Percentiles rank a stretch among this genome's conserved stretches.
These are phyloP conservation scores for Hamamelis virginiana DNA, from an alignment of 164 flowering plant genomes.

Conservation along the genomic window DNA sequence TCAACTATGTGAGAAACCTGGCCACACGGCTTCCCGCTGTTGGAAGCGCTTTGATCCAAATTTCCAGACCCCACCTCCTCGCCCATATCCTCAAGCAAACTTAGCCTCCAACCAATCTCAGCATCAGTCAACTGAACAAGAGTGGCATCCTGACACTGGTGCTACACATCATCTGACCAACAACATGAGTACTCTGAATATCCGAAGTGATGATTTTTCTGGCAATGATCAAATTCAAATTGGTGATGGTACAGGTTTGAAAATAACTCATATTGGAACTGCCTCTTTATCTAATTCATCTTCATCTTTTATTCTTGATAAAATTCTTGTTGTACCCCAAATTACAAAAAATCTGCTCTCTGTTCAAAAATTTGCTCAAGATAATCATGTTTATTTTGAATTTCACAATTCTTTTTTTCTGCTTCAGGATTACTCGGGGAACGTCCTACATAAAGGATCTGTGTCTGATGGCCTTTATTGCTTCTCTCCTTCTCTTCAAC, in stretches of 20 bases:
- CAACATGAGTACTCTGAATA: background rate
- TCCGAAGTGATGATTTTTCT: background rate
- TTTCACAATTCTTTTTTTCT: slow-evolving; percentile 1
- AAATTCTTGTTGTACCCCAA: background rate
- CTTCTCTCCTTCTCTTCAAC: background rate
- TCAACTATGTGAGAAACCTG: too few species aligned
- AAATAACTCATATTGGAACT: slow-evolving; percentile 9
- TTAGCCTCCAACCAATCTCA: too few species aligned
- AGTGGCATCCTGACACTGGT: slow-evolving; percentile 1
- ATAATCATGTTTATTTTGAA: slow-evolving; percentile 8
- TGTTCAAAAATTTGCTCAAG: too few species aligned
- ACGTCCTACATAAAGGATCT: background rate
- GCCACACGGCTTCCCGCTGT: too few species aligned
- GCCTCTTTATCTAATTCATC: background rate
- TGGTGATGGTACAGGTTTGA: slow-evolving; percentile 7
- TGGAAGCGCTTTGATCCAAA: too few species aligned
- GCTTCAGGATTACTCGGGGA: slow-evolving; percentile 1
- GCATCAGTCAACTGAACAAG: too few species aligned
- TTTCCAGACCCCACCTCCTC: too few species aligned
- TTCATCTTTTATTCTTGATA: too few species aligned
- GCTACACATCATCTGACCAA: slow-evolving; percentile 2
- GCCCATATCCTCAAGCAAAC: too few species aligned
- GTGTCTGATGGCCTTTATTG: too few species aligned
- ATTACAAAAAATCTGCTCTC: background rate
- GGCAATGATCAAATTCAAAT: background rate